These are phyloP conservation scores for Dipodascus geniculatus DNA, from an alignment of 805 yeast species.

Conservation along the genomic window DNA sequence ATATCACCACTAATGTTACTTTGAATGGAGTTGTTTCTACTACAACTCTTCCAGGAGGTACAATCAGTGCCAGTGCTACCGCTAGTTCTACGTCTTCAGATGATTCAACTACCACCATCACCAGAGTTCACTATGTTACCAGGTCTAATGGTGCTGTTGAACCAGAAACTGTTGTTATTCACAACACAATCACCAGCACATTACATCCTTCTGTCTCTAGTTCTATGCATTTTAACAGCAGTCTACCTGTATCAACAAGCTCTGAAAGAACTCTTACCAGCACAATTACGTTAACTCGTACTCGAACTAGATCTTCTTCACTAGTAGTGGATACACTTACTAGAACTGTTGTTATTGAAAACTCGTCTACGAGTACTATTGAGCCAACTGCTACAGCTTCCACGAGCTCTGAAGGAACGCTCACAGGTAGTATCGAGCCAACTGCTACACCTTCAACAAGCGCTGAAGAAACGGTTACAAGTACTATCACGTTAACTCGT, in stretches of 20 bases:
- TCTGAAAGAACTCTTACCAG: background rate
- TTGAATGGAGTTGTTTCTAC: background rate
- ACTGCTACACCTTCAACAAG: background rate
- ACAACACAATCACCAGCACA: background rate
- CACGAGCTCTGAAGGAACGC: background rate
- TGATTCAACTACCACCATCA: background rate
- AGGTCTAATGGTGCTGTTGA: conserved; percentile 1
- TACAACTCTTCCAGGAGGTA: background rate
- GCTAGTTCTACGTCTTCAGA: background rate
- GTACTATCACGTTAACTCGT: background rate
- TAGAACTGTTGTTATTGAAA: background rate
- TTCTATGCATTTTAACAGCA: background rate
- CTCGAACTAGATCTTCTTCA: background rate
- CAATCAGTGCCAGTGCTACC: background rate
- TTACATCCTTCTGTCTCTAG: background rate
- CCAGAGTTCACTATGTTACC: background rate
- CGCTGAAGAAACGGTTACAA: background rate
- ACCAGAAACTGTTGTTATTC: background rate
- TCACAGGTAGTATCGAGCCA: background rate
- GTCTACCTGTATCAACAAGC: background rate
- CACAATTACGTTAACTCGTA: background rate
- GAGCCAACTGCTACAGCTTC: background rate
- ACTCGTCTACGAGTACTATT: background rate
- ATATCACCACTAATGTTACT: background rate
- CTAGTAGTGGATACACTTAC: background rate